Conservation (phyloP, 305 asterid genomes). For the Fraxinus xanthoxyloides region DNA sequence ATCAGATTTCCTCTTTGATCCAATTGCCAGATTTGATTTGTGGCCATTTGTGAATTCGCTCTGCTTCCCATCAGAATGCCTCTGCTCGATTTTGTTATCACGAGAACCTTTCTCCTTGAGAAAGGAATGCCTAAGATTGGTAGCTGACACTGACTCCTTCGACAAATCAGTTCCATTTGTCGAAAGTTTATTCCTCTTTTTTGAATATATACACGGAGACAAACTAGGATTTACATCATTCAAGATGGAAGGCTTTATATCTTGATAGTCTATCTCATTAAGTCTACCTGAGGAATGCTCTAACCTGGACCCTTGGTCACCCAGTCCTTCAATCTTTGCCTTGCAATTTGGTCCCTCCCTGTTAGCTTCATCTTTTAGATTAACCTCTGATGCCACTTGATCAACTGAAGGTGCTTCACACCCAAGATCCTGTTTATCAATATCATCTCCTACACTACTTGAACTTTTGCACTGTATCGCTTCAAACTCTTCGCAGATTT, state of each 20-base stretch:
- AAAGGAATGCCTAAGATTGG: slow-evolving; percentile 33
- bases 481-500: slow-evolving; percentile 79
- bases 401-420: slow-evolving; percentile 43
- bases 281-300: slow-evolving; percentile 45
- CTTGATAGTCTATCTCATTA: slow-evolving; percentile 39
- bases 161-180: slow-evolving; percentile 23
- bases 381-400: slow-evolving; percentile 36
- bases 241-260: slow-evolving; percentile 29
- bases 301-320: slow-evolving; percentile 33
- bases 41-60: slow-evolving; percentile 53
- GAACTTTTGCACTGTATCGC: slow-evolving; percentile 45
- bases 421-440: slow-evolving; percentile 42
- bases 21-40: slow-evolving; percentile 34
- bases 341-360: slow-evolving; percentile 33
- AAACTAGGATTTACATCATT: slow-evolving; percentile 29
- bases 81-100: slow-evolving; percentile 34
- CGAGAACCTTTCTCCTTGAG: slow-evolving; percentile 27
- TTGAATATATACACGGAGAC: slow-evolving; percentile 29
- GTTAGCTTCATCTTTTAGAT: slow-evolving; percentile 31
- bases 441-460: slow-evolving; percentile 45
- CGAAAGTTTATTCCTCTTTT: slow-evolving; percentile 33
- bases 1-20: slow-evolving; percentile 44
- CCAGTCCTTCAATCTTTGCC: slow-evolving; percentile 36
- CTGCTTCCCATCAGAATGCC: slow-evolving; percentile 31
- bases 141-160: slow-evolving; percentile 35